Conservation (phyloP, 495 filamentous ascomycete genomes). For the Mytilinidion resinicola region DNA sequence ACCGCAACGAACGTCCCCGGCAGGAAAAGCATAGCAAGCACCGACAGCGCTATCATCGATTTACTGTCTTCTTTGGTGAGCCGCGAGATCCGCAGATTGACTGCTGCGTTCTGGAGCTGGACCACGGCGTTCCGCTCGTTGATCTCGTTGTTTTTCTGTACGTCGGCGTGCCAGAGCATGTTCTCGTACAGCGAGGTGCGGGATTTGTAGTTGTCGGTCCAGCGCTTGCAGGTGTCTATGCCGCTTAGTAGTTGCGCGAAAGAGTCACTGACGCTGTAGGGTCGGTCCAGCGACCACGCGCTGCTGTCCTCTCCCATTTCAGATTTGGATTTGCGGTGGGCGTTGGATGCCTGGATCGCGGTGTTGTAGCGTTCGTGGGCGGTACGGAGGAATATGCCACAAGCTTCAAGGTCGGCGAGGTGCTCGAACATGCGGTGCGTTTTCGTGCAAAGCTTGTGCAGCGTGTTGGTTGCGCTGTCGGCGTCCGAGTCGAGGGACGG, state of each 20-base stretch:
- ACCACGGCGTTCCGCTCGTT: background rate
- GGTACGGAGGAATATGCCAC: background rate
- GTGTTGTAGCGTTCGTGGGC: background rate
- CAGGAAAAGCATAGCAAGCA: conserved; percentile 6
- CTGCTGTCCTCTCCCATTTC: background rate
- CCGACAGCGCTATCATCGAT: conserved; percentile 7
- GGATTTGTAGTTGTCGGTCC: conserved; percentile 4
- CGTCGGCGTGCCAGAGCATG: conserved; percentile 1
- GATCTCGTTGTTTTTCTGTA: conserved; percentile 3
- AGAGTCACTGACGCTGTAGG: background rate
- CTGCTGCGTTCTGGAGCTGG: background rate
- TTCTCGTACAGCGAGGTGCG: conserved; percentile 2
- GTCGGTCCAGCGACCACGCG: background rate
- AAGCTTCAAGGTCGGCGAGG: conserved; percentile 5
- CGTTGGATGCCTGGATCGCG: background rate
- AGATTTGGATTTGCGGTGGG: background rate
- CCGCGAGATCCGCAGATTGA: background rate
- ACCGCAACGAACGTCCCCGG: conserved; percentile 11
- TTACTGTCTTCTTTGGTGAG: conserved; percentile 2
- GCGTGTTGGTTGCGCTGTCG: conserved; percentile 1
- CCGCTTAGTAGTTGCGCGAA: background rate
- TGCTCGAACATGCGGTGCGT: conserved; percentile 7
- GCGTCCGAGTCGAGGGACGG: too few relatives aligned
- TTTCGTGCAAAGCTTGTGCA: conserved; percentile 8
- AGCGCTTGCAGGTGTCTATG: background rate